Conservation (phyloP, 73 alveolate genomes). For the Loxodes magnus region DNA sequence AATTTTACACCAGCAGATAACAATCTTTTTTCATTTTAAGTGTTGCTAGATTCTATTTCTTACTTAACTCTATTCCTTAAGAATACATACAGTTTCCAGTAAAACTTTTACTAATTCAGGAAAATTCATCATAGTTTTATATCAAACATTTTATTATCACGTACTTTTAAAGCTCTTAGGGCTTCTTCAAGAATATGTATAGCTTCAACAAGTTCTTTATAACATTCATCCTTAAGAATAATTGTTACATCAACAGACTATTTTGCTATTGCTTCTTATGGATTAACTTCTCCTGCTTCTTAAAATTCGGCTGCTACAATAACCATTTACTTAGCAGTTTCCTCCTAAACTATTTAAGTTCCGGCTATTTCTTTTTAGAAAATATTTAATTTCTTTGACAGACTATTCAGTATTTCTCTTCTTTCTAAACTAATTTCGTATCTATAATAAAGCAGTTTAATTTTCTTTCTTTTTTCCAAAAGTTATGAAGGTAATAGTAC, state of each 20-base stretch:
- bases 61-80: conserved; percentile 61
- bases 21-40: conserved; percentile 54
- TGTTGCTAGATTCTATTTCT: conserved; percentile 53
- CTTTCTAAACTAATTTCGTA: too few relatives aligned
- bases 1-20: conserved; percentile 50
- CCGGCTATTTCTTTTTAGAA: too few relatives aligned
- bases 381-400: too few relatives aligned
- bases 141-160: conserved; percentile 48
- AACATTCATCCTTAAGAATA: conserved; percentile 86
- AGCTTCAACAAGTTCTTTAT: conserved; percentile 77
- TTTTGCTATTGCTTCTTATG: conserved; percentile 85
- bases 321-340: too few relatives aligned
- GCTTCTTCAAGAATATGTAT: conserved; percentile 71
- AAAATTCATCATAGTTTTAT: conserved; percentile 47
- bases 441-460: too few relatives aligned
- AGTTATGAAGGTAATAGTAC: too few relatives aligned
- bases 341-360: too few relatives aligned
- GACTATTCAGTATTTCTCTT: too few relatives aligned
- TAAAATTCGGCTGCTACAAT: too few relatives aligned
- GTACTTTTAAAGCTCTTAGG: conserved; percentile 42
- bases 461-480: too few relatives aligned
- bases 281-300: too few relatives aligned
- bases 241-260: conserved; percentile 78
- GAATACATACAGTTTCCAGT: conserved; percentile 80
- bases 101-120: conserved; percentile 68